Percentiles rank a stretch among this genome's conserved stretches.
phyloP scores from a whole-genome alignment of 2,329 filamentous ascomycete species.

The Fusarium palustre region DNA sequence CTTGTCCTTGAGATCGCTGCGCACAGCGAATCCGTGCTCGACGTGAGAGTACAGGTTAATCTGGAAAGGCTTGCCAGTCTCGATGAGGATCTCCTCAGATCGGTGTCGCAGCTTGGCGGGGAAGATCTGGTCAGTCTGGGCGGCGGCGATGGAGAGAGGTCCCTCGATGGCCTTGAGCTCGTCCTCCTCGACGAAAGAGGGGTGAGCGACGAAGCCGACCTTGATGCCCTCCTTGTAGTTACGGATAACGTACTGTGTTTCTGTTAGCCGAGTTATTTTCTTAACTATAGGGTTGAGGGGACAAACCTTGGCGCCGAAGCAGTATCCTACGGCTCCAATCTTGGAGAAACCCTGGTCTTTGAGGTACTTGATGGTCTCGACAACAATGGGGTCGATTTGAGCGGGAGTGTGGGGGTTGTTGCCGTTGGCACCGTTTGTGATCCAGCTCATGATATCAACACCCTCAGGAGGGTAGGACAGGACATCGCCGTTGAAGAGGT shows the following conservation, averaged over 20 bases:
- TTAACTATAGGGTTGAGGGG: fast-evolving
- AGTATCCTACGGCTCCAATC: slow-evolving; percentile 71
- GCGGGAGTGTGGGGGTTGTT: slow-evolving; percentile 58
- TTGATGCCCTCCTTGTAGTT: slow-evolving; percentile 69
- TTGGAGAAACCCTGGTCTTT: slow-evolving; percentile 63
- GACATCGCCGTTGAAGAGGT: slow-evolving; percentile 55
- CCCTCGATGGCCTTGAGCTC: slow-evolving; percentile 69
- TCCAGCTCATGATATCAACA: slow-evolving; percentile 51
- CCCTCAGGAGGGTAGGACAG: slow-evolving; percentile 42
- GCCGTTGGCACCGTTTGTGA: slow-evolving; percentile 58
- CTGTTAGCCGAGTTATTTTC: background rate
- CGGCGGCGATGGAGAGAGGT: slow-evolving; percentile 72
- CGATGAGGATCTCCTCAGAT: slow-evolving; percentile 69
- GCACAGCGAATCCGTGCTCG: slow-evolving; percentile 79
- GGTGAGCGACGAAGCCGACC: slow-evolving; percentile 73
- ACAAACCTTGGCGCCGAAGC: slow-evolving; percentile 72
- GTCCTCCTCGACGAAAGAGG: slow-evolving; percentile 68
- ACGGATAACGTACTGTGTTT: slow-evolving; percentile 72
- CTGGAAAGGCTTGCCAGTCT: slow-evolving; percentile 70
- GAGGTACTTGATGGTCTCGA: slow-evolving; percentile 64
- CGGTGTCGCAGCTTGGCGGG: slow-evolving; percentile 64
- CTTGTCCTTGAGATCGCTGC: slow-evolving; percentile 67
- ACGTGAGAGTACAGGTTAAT: slow-evolving; percentile 77
- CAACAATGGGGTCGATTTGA: slow-evolving; percentile 51
- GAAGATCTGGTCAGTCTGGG: slow-evolving; percentile 72